Base-by-base conservation (phyloP, 257 asterid genomes). In the Datura wrightii region DNA sequence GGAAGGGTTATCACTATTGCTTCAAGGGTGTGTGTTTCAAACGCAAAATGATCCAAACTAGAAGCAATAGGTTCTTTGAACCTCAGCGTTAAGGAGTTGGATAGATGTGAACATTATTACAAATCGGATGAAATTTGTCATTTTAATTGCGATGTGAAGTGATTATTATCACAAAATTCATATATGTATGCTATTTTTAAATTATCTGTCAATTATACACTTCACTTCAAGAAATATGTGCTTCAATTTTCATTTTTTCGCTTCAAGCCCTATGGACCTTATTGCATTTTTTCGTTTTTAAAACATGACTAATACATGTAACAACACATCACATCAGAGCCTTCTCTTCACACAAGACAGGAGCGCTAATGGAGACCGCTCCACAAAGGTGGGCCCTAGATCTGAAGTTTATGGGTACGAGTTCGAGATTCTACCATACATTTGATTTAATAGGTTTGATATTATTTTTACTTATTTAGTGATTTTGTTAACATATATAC, bases 381-480 rank as follows among this genome's bases (percentile, higher is more conserved):
- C 72, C 10, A 65, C 46, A 34, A 36, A 65, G 46, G 11, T 2
- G 46, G 46, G 72, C 19, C 72, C 46, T 34, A 14, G 19, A 65
- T 65, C 13, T 65, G 42, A 63, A 36, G 46, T 65, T 65, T 15
- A 65, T 36, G 10, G 46, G 46, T 65, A 65, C 46, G 5, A 65
- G 16, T 65, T 34, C 19, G 2, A 36, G 1, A 65, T 13, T 65
- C 72, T 36, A 65, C 72, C 46, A 36, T 13, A 65, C 19, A 65
- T 65, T 34, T 65, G 72, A 65, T 65, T 36, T 6, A 65, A 65
- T 65, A 65, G 72, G 72, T 65, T 65, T 13, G 10, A 65, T 65
- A 36, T 65, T 65, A 65, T 36, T 65, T 65, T 3, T 36, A 65
- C 72, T 65, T 16, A 46, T 46, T 46, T 46, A 36, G 2, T 10